Evolutionary conservation across 23 red algal species (phyloP), one percentile per base, ranked within the genome.

Genomic region (Gracilaria gracilis): DNA sequence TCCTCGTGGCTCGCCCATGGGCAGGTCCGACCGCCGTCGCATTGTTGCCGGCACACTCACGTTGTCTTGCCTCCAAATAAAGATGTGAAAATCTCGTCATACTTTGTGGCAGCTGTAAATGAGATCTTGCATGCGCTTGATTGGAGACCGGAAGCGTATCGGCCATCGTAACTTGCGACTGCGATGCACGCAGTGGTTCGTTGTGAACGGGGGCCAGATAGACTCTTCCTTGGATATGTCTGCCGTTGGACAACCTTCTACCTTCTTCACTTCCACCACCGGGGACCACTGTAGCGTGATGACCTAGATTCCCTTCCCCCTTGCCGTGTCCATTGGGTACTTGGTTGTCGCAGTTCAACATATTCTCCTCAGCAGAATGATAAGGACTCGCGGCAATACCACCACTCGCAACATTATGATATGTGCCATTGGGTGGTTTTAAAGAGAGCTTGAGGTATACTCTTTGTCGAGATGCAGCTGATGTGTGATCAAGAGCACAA

Each of bases 41-140:
- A 69, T 69, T 69, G 64, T 36, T 69, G 64, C 31, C 64, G 32
- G 8, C 32, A 8, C 64, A 37, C 64, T 69, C 64, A 6, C 64
- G 33, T 37, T 36, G 64, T 14, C 27, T 32, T 5, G 64, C 2
- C 32, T 36, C 32, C 64, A 37, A 69, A 69, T 38, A 28, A 69
- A 28, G 9, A 32, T 32, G 32, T 7, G 2, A 5, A 37, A 69
- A 69, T 37, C 29, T 32, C 32, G 31, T 32, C 64, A 69, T 38
- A 20, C 64, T 36, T 38, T 37, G 28, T 69, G 64, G 64, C 32
- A 69, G 31, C 33, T 69, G 64, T 32, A 69, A 69, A 69, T 69
- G 64, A 69, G 64, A 36, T 36, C 23, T 69, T 36, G 29, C 20
- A 7, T 36, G 64, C 4, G 28, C 9, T 20, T 14, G 12, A 36